A percentile compares a stretch with the other conserved stretches of the same genome.
These are phyloP conservation scores for Chlamydomonas incerta DNA, from an alignment of 139 green algal genomes.

Conservation along the genomic window DNA sequence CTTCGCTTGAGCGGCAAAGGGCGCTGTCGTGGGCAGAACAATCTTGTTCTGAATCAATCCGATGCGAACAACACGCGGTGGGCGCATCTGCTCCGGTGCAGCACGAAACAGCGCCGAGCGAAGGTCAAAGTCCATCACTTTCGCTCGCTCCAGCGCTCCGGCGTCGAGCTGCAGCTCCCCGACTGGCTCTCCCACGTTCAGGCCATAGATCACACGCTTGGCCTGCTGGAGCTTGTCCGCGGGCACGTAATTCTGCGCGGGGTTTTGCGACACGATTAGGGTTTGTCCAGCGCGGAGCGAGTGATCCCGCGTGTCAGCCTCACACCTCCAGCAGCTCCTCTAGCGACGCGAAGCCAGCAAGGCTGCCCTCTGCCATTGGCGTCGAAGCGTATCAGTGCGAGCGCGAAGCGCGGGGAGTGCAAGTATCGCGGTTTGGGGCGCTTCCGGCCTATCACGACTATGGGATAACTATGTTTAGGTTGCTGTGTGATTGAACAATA, in stretches of 20 bases:
- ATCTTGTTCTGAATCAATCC: slow-evolving; percentile 92
- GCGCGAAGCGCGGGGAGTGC: neutral
- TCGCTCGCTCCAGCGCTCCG: neutral
- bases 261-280: neutral
- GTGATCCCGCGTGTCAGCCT: neutral
- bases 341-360: slow-evolving; percentile 60
- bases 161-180: slow-evolving; percentile 36
- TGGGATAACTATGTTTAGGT: too few species aligned
- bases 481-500: too few species aligned
- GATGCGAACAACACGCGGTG: slow-evolving; percentile 81
- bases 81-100: slow-evolving; percentile 82
- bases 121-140: slow-evolving; percentile 70
- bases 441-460: too few species aligned
- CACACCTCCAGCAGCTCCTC: slow-evolving; percentile 69
- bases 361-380: slow-evolving; percentile 16
- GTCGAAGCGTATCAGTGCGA: neutral
- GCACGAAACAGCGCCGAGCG: slow-evolving; percentile 85
- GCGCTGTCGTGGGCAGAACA: slow-evolving; percentile 80
- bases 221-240: slow-evolving; percentile 77
- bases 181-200: slow-evolving; percentile 77
- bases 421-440: neutral
- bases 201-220: slow-evolving; percentile 82
- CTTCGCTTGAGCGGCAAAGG: slow-evolving; percentile 81
- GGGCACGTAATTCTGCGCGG: slow-evolving; percentile 71
- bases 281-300: neutral